Evolutionary conservation across 2,329 filamentous ascomycete genomes (phyloP), one percentile per base, ranked within the genome.

Genomic region (Cadophora sp.): DNA sequence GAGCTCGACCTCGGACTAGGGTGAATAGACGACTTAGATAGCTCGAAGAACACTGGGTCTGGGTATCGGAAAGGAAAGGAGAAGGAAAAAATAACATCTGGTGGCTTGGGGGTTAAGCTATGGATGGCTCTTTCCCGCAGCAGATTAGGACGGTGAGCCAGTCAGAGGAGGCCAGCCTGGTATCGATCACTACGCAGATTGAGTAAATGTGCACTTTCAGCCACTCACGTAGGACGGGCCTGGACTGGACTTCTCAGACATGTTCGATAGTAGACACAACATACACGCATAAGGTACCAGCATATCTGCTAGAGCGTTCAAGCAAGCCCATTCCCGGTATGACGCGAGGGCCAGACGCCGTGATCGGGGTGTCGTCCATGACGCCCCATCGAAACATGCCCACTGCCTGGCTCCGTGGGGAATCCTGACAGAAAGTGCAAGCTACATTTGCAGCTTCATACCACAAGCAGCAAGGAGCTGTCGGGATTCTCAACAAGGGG

Each of bases 131-230:
- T 16, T 22, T 16, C 22, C 56, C 9, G 34, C 56, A 40, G 56
- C 56, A 59, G 56, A 59, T 59, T 59, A 37, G 31, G 56, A 40
- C 2, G 31, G 31, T 59, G 56, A 59, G 56, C 56, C 56, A 59
- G 56, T 59, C 34, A 59, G 34, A 59, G 31, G 19, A 37, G 31
- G 34, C 22, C 56, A 59, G 56, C 34, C 56, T 59, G 56, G 56
- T 59, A 59, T 59, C 56, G 43, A 59, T 59, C 43, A 59, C 56
- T 27, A 59, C 34, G 56, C 56, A 59, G 56, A 40, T 59, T 59
- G 56, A 59, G 56, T 59, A 59, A 59, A 59, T 59, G n/a, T 51
- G 61, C 26, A 53, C 43, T 55, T 51, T 51, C 61, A 51, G 61
- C 61, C 59, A 62, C 59, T 62, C 59, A 62, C 59, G 59, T 50